These are phyloP conservation scores for Arabidopsis lyrata DNA, from an alignment of 441 rosid species.

Conservation along the genomic window DNA sequence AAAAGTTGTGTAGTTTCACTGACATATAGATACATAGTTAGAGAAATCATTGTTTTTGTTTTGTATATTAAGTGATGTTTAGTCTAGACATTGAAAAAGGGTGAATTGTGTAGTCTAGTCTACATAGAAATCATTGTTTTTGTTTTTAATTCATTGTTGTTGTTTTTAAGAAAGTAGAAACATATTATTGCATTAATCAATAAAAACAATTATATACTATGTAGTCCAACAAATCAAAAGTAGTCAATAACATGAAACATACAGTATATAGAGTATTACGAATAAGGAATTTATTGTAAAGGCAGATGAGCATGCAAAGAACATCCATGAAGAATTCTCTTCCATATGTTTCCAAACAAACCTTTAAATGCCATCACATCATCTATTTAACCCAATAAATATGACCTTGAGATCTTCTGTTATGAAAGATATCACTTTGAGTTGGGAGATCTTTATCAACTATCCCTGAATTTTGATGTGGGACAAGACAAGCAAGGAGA, in stretches of 20 bases:
- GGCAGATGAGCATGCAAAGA: neutral
- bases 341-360: neutral
- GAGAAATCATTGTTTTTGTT: neutral
- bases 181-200: neutral
- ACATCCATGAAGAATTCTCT: neutral
- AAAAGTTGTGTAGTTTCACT: neutral
- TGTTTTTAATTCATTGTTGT: neutral
- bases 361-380: neutral
- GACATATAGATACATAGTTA: neutral
- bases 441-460: neutral
- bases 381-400: neutral
- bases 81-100: no score
- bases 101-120: neutral
- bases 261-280: neutral
- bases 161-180: neutral
- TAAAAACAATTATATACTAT: neutral
- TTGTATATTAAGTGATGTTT: no score
- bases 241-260: neutral
- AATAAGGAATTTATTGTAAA: neutral
- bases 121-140: neutral
- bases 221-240: neutral
- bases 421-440: neutral
- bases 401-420: neutral
- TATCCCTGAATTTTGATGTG: neutral
- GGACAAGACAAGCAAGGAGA: constrained; percentile 19